These are phyloP conservation scores for Nakazawaea pomicola DNA, from an alignment of 805 yeast species.

Conservation along the genomic window DNA sequence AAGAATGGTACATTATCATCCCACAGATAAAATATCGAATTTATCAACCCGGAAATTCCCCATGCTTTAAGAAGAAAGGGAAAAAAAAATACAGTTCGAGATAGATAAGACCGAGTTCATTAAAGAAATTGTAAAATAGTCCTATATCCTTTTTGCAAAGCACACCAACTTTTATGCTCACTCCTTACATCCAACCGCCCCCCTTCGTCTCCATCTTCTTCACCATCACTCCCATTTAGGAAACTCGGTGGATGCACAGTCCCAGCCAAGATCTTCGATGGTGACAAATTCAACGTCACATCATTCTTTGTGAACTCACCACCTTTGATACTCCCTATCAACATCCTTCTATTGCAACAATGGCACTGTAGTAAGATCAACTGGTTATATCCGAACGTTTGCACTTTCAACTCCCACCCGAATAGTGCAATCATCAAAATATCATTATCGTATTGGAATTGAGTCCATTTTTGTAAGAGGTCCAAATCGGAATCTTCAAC, in stretches of 20 bases:
- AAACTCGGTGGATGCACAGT: not conserved
- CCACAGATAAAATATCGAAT: no score
- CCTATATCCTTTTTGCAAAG: conserved; percentile 22
- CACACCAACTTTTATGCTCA: conserved; percentile 36
- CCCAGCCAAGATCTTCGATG: conserved; percentile 16
- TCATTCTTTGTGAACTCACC: conserved; percentile 15
- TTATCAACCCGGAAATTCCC: no score
- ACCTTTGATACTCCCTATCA: conserved; percentile 18
- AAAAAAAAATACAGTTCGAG: not conserved
- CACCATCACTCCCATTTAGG: conserved; percentile 6
- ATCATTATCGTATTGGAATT: conserved; percentile 8
- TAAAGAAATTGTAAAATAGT: conserved; percentile 13
- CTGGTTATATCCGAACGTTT: conserved; percentile 20
- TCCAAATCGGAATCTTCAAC: conserved; percentile 10
- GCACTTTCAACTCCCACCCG: conserved; percentile 32
- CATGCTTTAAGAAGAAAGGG: no score
- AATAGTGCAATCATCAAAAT: conserved; percentile 22
- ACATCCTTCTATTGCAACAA: conserved; percentile 31
- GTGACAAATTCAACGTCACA: conserved; percentile 23
- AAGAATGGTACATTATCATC: no score
- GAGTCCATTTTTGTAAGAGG: conserved; percentile 12
- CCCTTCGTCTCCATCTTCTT: conserved; percentile 3
- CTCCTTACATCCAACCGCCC: conserved; percentile 23
- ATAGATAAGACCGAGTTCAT: not conserved
- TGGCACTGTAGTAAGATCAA: conserved; percentile 26